Base-by-base conservation (phyloP, 371 early-diverging fungal species). In the Dinochytrium kinnereticum region DNA sequence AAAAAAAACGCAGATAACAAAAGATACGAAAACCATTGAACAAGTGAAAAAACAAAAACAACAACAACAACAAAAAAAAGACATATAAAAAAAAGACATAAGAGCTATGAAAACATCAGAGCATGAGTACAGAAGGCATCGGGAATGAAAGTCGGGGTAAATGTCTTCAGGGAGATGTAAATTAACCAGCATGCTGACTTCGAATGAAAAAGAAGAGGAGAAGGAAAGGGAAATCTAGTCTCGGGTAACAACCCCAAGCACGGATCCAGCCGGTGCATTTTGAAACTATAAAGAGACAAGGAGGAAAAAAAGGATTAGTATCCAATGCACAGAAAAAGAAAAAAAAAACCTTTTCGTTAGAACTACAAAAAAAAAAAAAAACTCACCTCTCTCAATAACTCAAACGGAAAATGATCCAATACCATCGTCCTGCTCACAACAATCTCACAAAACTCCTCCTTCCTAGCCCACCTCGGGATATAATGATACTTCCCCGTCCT, bases 371-470 rank as follows among this genome's bases (percentile, higher is more conserved):
- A 10, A 31, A n/a, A 26, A 61, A 66, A 34, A 17, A 72, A 71
- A 39, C 72, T 34, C n/a, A 75, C 76, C 72, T 76, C 76, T 44
- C 76, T 55, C 51, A 77, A 44, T 51, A 77, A 40, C 33, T 71
- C 77, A 49, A 73, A 77, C n/a, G 74, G 75, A 39, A 70, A 74
- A 59, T 81, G 81, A 70, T 81, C 81, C 24, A 51, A 53, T 40
- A 81, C 66, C 79, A 77, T 79, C n/a, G 74, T 77, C 38, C 76
- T 39, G 49, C 77, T 77, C 31, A 81, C 73, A 59, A 76, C 71
- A 33, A 81, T 71, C 59, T 81, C 76, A 26, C 61, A 64, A 70
- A 81, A 81, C 59, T 81, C 80, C 28, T 79, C 76, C 50, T 74
- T 71, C 49, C 53, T 44, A 15, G 77, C 78, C 81, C 81, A 81